phyloP scores from a whole-genome alignment of 495 filamentous ascomycete species.

The Bryoglossum gracile region DNA sequence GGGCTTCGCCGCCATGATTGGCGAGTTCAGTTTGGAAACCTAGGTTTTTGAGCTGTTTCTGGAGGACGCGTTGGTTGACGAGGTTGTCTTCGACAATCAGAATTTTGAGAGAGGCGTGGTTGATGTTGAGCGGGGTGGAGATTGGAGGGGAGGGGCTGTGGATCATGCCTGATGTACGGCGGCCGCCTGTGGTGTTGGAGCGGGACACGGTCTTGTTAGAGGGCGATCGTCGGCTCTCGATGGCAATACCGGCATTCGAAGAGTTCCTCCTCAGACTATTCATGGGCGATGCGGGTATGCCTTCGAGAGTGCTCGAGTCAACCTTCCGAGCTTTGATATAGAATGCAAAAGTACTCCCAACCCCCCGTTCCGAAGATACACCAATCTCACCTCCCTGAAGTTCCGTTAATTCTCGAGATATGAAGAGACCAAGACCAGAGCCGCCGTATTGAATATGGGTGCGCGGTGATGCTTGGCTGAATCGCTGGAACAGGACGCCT shows the following conservation, averaged over 20 bases:
- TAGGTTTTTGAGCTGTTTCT: conserved; percentile 59
- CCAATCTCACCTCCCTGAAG: conserved; percentile 81
- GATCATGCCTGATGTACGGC: background rate
- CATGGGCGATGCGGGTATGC: conserved; percentile 14
- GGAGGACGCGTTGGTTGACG: conserved; percentile 69
- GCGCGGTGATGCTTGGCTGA: conserved; percentile 68
- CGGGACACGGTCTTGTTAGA: conserved; percentile 10
- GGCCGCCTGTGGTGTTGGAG: conserved; percentile 12
- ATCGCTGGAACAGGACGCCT: conserved; percentile 69
- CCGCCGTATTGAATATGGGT: conserved; percentile 80
- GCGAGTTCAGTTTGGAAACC: conserved; percentile 66
- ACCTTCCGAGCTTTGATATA: conserved; percentile 47
- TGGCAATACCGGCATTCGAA: conserved; percentile 10
- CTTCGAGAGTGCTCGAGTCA: conserved; percentile 10
- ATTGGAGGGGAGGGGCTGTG: background rate
- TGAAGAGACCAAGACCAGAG: conserved; percentile 76
- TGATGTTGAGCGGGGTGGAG: conserved; percentile 21
- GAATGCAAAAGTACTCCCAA: conserved; percentile 80
- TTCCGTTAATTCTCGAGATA: conserved; percentile 69
- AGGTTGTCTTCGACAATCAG: conserved; percentile 83
- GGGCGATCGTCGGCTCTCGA: conserved; percentile 15
- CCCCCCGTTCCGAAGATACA: conserved; percentile 59
- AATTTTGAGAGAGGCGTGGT: conserved; percentile 29
- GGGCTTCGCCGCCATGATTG: conserved; percentile 73
- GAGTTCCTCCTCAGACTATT: conserved; percentile 11